Conservation (phyloP, 495 filamentous ascomycete genomes). For the Physcia stellaris region DNA sequence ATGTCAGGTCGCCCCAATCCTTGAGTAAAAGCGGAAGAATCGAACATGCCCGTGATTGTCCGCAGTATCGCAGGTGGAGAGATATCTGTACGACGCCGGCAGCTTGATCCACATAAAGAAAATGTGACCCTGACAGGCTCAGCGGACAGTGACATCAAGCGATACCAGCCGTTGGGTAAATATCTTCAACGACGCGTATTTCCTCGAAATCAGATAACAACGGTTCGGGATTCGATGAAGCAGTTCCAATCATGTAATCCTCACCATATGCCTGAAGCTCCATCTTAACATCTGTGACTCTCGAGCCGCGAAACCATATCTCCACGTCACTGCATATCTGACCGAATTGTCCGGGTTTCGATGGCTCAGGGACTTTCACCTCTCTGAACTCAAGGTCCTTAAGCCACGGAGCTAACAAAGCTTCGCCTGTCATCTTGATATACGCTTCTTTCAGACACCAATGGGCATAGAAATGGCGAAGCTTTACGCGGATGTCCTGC, state of each 20-base stretch:
- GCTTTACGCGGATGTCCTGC: conserved; percentile 37
- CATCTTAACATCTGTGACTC: conserved; percentile 39
- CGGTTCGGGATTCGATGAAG: conserved; percentile 19
- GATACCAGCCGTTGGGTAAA: conserved; percentile 8
- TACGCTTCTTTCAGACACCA: conserved; percentile 88
- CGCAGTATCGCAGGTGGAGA: background rate
- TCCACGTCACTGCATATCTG: conserved; percentile 36
- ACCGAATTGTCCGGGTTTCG: conserved; percentile 26
- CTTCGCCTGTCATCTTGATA: conserved; percentile 87
- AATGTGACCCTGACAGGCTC: background rate
- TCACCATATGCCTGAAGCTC: conserved; percentile 47
- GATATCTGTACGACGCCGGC: background rate
- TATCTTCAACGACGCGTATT: conserved; percentile 18
- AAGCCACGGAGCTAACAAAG: conserved; percentile 69
- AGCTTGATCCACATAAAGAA: background rate
- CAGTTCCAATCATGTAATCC: conserved; percentile 49
- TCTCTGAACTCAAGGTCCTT: conserved; percentile 52
- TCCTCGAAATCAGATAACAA: conserved; percentile 5
- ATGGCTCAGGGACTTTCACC: conserved; percentile 39
- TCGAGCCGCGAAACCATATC: conserved; percentile 34
- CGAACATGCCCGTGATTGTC: background rate
- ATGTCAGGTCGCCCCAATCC: background rate
- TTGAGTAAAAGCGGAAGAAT: background rate
- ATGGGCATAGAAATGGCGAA: conserved; percentile 72
- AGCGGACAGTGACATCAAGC: background rate